Base-by-base conservation (phyloP, 768 basidiomycete genomes). In the Filobasidium floriforme region DNA sequence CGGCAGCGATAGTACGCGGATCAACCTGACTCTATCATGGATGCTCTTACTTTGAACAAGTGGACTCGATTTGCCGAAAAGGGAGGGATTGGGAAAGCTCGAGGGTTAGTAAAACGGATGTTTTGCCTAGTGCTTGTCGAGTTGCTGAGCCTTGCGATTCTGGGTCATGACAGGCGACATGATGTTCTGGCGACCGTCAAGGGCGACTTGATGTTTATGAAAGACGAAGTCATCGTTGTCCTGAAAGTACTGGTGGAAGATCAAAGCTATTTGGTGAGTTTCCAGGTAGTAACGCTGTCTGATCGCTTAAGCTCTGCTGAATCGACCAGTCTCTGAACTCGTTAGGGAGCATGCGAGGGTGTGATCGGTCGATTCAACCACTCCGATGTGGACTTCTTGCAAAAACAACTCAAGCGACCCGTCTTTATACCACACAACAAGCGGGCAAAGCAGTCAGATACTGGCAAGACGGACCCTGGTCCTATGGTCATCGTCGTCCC, bases 131-230 rank as follows among this genome's bases (percentile, higher is more conserved):
- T 24, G 12, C 19, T 11, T 46, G 32, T 26, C 18, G 14, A 49
- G 22, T 49, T 49, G 3, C n/a, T 57, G 54, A 57, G 15, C 14
- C 54, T 4, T 57, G n/a, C 7, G 29, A 57, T 24, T 5, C 26
- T 32, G 7, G 22, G 29, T 3, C 26, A 24, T 26, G 29, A 26
- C n/a, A 57, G 54, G 26, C 29, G 7, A 57, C 54, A 65, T 29
- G 64, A 65, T 37, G 59, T 22, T 37, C 37, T 65, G 18, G 67
- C 67, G 12, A 43, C 51, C 14, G 32, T 40, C 19, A 59, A 62
- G 40, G 67, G 67, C 28, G 67, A 68, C 11, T 52, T 68, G 37
- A 68, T 68, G 67, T 68, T 68, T 41, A 37, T 68, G 22, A 57
- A 57, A n/a, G 67, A 62, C 15, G 67, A 68, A 24, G 59, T 60